phyloP scores from a whole-genome alignment of 164 flowering plant genomes.

The Saururus chinensis region DNA sequence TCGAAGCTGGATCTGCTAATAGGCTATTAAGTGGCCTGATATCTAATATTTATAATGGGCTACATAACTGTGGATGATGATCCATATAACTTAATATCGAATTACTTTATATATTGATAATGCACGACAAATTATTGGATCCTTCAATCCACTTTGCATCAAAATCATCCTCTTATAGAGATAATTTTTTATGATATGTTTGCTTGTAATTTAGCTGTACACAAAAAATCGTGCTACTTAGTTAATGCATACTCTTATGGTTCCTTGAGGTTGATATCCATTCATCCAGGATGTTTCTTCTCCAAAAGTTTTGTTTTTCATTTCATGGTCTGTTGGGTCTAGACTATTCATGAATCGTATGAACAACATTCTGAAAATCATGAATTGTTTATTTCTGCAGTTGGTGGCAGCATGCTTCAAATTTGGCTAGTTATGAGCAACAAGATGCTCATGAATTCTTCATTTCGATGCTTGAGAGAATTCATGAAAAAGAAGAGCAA shows the following conservation, averaged over 20 bases:
- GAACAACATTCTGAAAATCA: neutral
- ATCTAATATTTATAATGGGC: neutral
- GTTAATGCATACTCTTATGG: neutral
- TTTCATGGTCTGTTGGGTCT: no score
- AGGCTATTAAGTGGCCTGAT: neutral
- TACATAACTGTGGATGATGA: neutral
- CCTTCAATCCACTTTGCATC: no score
- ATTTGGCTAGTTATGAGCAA: constrained; percentile 57
- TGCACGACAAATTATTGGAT: neutral
- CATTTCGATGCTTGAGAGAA: constrained; percentile 51
- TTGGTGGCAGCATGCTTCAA: constrained; percentile 67
- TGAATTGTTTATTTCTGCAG: constrained; percentile 18
- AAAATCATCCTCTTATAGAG: no score
- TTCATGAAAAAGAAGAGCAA: constrained; percentile 49
- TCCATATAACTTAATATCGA: no score
- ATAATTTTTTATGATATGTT: neutral
- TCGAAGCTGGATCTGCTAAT: no score
- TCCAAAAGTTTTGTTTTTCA: neutral
- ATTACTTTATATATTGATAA: no score
- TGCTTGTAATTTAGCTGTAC: neutral
- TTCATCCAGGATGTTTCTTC: neutral
- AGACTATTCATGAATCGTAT: no score
- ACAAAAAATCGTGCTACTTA: no score
- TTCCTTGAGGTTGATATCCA: neutral
- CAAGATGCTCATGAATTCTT: constrained; percentile 75